Percentiles rank a stretch among this genome's conserved stretches.
These are phyloP conservation scores for Yarrowia porcina DNA, from an alignment of 805 yeast species.

Conservation along the genomic window DNA sequence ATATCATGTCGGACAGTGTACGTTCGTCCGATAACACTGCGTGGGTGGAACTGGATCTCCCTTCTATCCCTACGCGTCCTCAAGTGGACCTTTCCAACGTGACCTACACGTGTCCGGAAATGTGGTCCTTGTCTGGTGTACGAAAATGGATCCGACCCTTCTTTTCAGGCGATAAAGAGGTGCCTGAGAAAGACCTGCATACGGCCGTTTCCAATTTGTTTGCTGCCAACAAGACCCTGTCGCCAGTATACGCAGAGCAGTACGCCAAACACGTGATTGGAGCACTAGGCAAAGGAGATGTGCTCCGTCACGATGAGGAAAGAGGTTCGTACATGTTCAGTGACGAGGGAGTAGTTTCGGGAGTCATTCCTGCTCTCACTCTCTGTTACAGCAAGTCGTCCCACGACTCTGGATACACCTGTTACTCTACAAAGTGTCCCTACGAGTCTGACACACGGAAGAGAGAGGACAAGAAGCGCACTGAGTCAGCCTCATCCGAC, in stretches of 20 bases:
- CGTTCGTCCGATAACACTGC: neutral
- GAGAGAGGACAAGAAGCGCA: neutral
- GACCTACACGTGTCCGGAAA: neutral
- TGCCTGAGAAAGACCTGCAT: neutral
- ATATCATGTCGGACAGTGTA: neutral
- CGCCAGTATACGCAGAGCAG: slow-evolving; percentile 9
- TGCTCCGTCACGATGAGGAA: slow-evolving; percentile 7
- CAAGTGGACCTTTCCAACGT: slow-evolving; percentile 7
- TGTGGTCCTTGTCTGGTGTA: slow-evolving; percentile 17
- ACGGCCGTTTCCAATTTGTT: slow-evolving; percentile 2
- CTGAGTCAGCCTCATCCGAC: neutral
- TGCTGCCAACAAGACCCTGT: slow-evolving; percentile 11
- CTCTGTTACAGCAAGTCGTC: slow-evolving; percentile 2
- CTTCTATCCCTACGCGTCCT: slow-evolving; percentile 1
- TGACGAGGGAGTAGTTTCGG: slow-evolving; percentile 4
- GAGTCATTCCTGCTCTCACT: slow-evolving; percentile 8
- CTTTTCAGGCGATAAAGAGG: slow-evolving; percentile 9
- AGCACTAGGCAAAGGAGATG: neutral
- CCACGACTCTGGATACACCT: slow-evolving; percentile 2
- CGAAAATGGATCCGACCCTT: slow-evolving; percentile 9
- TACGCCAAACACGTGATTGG: slow-evolving; percentile 22
- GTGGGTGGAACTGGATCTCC: slow-evolving; percentile 19
- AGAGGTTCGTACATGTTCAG: slow-evolving; percentile 12
- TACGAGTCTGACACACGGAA: neutral
- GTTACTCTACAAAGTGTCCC: slow-evolving; percentile 18